Conservation (phyloP, 2,329 filamentous ascomycete genomes). For the Mycosphaerella sp. region DNA sequence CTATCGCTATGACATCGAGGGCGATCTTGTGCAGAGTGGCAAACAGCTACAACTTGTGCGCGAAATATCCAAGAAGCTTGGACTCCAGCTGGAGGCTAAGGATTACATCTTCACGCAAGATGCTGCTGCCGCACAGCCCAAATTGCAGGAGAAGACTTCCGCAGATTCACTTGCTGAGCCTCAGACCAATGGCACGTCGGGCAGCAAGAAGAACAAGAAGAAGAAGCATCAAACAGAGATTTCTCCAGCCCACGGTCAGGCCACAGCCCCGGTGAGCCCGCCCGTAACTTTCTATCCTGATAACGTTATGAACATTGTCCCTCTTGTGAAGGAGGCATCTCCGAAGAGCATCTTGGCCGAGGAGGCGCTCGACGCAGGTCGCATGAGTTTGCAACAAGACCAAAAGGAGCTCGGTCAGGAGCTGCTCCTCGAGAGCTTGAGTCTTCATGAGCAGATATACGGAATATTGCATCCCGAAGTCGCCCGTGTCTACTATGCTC, state of each 20-base stretch:
- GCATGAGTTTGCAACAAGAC: slow-evolving; percentile 90
- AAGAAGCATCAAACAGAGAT: slow-evolving; percentile 49
- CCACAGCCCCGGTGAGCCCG: slow-evolving; percentile 42
- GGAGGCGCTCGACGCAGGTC: slow-evolving; percentile 90
- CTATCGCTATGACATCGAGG: slow-evolving; percentile 68
- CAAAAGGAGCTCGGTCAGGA: slow-evolving; percentile 96
- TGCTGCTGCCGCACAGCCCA: slow-evolving; percentile 15
- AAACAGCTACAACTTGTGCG: slow-evolving; percentile 79
- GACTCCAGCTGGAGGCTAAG: slow-evolving; percentile 78
- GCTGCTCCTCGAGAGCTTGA: slow-evolving; percentile 88
- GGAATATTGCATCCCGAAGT: slow-evolving; percentile 96
- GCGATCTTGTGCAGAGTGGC: slow-evolving; percentile 60
- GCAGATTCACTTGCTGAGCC: slow-evolving; percentile 29
- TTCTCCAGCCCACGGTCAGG: slow-evolving; percentile 41
- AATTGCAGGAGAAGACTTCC: slow-evolving; percentile 27
- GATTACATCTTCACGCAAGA: slow-evolving; percentile 61
- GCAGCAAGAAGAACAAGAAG: slow-evolving; percentile 49
- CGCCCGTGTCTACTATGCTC: slow-evolving; percentile 85
- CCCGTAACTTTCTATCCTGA: slow-evolving; percentile 68
- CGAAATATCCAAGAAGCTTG: slow-evolving; percentile 82
- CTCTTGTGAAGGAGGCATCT: slow-evolving; percentile 87
- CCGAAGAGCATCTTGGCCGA: slow-evolving; percentile 87
- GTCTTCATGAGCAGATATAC: slow-evolving; percentile 97
- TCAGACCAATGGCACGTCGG: slow-evolving; percentile 31
- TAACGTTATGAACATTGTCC: slow-evolving; percentile 88